These are phyloP conservation scores for Dioscorea dumetorum DNA, from an alignment of 106 monocot genomes.

Conservation along the genomic window DNA sequence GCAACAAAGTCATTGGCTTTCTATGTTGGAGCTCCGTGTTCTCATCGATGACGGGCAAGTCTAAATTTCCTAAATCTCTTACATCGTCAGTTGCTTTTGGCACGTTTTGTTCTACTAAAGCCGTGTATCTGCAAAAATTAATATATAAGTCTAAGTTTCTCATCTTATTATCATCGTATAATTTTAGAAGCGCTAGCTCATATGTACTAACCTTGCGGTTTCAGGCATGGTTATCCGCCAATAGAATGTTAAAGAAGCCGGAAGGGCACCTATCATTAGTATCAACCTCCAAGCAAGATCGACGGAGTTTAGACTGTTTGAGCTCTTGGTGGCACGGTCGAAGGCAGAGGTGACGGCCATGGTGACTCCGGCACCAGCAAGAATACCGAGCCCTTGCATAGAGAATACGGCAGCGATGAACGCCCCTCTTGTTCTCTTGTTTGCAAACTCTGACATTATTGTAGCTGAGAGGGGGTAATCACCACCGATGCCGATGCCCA, in stretches of 20 bases:
- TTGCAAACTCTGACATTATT: constrained; percentile 40
- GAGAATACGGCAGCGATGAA: constrained; percentile 48
- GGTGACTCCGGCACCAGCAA: constrained; percentile 32
- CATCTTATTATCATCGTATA: not conserved
- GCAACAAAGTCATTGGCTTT: not conserved
- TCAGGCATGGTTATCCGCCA: constrained; percentile 53
- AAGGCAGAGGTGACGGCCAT: constrained; percentile 23
- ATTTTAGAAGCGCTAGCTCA: not conserved
- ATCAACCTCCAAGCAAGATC: constrained; percentile 35
- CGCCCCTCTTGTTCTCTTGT: constrained; percentile 24
- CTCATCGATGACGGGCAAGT: constrained; percentile 7
- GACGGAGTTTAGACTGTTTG: constrained; percentile 19
- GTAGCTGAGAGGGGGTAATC: constrained; percentile 42
- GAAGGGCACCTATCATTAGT: constrained; percentile 36
- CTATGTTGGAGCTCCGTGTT: not conserved
- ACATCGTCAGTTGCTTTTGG: constrained; percentile 23
- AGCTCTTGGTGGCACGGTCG: not conserved
- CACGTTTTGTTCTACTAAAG: constrained; percentile 24
- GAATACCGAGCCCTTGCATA: constrained; percentile 45
- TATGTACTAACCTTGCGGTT: constrained; percentile 26
- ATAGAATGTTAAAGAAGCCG: constrained; percentile 34
- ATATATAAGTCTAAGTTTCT: not conserved
- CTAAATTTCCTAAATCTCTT: constrained; percentile 12
- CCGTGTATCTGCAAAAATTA: constrained; percentile 19
- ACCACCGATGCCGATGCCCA: constrained; percentile 42